Conservation (phyloP, 2,329 filamentous ascomycete genomes). For the Talaromyces sp. region DNA sequence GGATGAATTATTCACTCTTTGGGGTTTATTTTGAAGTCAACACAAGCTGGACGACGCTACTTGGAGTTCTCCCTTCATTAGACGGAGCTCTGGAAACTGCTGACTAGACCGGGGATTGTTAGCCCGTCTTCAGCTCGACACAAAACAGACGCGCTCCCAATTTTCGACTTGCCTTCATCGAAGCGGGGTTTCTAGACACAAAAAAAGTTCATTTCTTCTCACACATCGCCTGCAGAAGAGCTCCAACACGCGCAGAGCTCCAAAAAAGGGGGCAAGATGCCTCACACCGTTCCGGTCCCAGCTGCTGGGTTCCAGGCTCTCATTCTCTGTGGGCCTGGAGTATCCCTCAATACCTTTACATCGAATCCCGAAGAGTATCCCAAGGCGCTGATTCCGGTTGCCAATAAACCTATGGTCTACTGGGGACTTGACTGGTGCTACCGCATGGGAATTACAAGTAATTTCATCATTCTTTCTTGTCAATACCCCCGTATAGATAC, state of each 20-base stretch:
- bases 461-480: not conserved
- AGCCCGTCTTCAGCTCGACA: not conserved
- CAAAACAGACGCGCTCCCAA: not conserved
- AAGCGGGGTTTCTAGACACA: not conserved
- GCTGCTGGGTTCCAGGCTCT: conserved; percentile 47
- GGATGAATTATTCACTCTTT: not conserved
- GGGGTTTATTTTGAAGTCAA: not conserved
- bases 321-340: conserved; percentile 44
- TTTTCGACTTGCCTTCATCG: not conserved
- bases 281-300: conserved; percentile 46
- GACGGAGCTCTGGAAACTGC: not conserved
- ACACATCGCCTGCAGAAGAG: not conserved
- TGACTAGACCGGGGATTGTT: not conserved
- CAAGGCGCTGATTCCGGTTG: conserved; percentile 45
- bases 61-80: not conserved
- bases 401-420: conserved; percentile 46
- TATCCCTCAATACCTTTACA: conserved; percentile 46
- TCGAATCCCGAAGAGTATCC: conserved; percentile 43
- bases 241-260: not conserved
- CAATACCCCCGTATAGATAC: no score
- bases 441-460: conserved; percentile 43
- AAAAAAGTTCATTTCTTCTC: not conserved
- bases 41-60: not conserved
- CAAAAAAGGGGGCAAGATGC: conserved; percentile 18
- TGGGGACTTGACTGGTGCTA: conserved; percentile 46